A percentile compares a stretch with the other conserved stretches of the same genome.
phyloP scores from a whole-genome alignment of 1,139 yeast genomes.

The Sugiyamaella grinbergsii region DNA sequence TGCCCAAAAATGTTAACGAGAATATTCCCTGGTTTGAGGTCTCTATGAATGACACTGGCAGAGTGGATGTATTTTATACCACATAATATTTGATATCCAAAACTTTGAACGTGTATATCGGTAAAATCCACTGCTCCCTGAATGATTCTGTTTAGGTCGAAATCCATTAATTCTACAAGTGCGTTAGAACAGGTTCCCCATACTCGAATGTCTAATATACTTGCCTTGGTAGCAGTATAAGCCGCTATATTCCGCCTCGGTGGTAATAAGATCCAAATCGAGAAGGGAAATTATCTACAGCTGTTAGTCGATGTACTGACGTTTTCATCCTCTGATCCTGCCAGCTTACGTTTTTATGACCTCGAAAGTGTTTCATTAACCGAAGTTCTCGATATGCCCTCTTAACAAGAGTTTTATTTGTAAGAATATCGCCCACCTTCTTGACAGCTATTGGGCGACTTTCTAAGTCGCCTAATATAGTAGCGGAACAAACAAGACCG shows the following conservation, averaged over 20 bases:
- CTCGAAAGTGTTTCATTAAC: slow-evolving; percentile 84
- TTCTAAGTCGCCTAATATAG: slow-evolving; percentile 46
- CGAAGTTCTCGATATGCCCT: slow-evolving; percentile 88
- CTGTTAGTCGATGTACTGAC: slow-evolving; percentile 18
- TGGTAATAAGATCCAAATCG: slow-evolving; percentile 69
- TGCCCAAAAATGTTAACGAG: slow-evolving; percentile 71
- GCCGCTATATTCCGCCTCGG: slow-evolving; percentile 69
- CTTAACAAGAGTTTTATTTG: slow-evolving; percentile 81
- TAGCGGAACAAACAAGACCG: slow-evolving; percentile 82
- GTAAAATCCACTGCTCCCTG: slow-evolving; percentile 69
- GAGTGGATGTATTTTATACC: slow-evolving; percentile 83
- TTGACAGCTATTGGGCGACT: slow-evolving; percentile 63
- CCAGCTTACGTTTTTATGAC: slow-evolving; percentile 64
- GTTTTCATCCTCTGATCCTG: background rate
- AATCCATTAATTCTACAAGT: slow-evolving; percentile 64
- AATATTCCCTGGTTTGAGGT: slow-evolving; percentile 82
- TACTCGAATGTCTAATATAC: background rate
- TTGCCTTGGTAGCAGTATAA: slow-evolving; percentile 69
- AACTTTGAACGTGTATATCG: slow-evolving; percentile 78
- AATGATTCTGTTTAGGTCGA: slow-evolving; percentile 75
- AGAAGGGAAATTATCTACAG: slow-evolving; percentile 62
- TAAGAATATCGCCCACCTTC: slow-evolving; percentile 82
- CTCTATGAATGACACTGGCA: slow-evolving; percentile 74
- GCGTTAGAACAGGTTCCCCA: background rate
- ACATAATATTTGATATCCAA: slow-evolving; percentile 74